Evolutionary conservation across 208 protist genomes (phyloP), one percentile per base, ranked within the genome.

Genomic region (Trypanosoma cruzi): DNA sequence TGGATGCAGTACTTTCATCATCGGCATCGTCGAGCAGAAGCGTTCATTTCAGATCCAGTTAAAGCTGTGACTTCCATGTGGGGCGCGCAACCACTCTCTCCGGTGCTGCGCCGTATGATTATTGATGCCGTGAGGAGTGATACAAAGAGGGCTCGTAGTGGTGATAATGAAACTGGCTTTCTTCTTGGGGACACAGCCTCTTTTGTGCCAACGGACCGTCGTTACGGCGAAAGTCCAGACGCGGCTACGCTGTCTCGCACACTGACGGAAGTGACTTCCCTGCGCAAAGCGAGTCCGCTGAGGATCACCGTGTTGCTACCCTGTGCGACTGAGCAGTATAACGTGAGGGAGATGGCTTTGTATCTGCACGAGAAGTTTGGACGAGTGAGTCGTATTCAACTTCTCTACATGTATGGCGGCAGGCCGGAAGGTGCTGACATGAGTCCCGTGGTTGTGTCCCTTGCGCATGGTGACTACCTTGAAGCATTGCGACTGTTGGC

Each of bases 351-450:
- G 34, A 34, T 72, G n/a, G 55, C 36, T 13, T 52, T n/a, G 24
- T 72, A 50, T 48, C 53, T 74, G n/a, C 48, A 62, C 32, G 26
- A 59, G 16, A 59, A 68, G 36, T 74, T 74, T 66, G 69, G 69
- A 7, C 11, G 40, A 16, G 60, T 50, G 34, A 36, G 42, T 26
- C 49, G 40, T 18, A 40, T 74, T 68, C 57, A 61, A 32, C 22
- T 64, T 7, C 18, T 72, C 13, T 49, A 53, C 16, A 22, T 61
- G 18, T 31, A 5, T 37, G n/a, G 42, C 32, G 26, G 8, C 16
- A 31, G 36, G 8, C 13, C 18, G 10, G 49, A 22, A 18, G 29
- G 34, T n/a, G 24, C 5, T 28, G 37, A 0, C 7, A 22, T 56
- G 8, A 24, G 53, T 3, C 16, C 7, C 14, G 6, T 42, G 44